A percentile compares a stretch with the other conserved stretches of the same genome.
phyloP scores from a whole-genome alignment of 139 green algal species.

The Chlorella sp. region DNA sequence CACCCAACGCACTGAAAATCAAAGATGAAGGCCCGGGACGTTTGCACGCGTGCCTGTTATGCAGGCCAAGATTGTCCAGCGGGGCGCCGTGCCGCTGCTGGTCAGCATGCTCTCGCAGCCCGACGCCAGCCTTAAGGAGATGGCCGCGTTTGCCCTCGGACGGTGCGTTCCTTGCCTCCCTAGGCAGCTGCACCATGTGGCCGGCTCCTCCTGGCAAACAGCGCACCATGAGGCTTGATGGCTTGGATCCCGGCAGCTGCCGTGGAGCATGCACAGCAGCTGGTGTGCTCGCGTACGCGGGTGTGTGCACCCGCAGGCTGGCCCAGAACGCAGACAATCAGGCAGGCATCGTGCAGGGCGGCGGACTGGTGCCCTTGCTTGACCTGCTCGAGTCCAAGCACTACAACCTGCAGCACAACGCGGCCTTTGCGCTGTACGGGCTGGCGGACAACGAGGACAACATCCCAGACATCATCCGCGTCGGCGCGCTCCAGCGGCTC shows the following conservation, averaged over 20 bases:
- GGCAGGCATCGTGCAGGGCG: conserved; percentile 73
- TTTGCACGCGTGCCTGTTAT: no score
- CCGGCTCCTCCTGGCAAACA: no score
- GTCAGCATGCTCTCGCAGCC: conserved; percentile 81
- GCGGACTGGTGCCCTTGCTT: conserved; percentile 79
- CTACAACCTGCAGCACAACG: conserved; percentile 64
- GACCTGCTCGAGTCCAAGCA: conserved; percentile 84
- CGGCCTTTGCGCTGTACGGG: conserved; percentile 69
- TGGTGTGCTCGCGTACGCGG: no score
- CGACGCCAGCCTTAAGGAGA: conserved; percentile 85
- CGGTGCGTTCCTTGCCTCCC: no score
- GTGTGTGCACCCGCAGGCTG: conserved; percentile 38
- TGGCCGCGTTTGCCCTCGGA: conserved; percentile 97
- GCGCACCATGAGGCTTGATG: no score
- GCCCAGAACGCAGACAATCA: conserved; percentile 94
- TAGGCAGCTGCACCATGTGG: no score
- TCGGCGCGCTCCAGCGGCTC: conserved; percentile 57
- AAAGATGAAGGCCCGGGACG: no score
- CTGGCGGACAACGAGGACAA: conserved; percentile 98
- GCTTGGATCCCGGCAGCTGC: no score
- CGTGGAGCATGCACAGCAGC: no score
- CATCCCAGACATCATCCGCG: conserved; percentile 83
- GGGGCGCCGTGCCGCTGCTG: conserved; percentile 88
- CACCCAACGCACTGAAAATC: no score
- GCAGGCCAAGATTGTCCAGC: conserved; percentile 81